phyloP scores from a whole-genome alignment of 2,329 filamentous ascomycete species.

The Cercospora sp. region DNA sequence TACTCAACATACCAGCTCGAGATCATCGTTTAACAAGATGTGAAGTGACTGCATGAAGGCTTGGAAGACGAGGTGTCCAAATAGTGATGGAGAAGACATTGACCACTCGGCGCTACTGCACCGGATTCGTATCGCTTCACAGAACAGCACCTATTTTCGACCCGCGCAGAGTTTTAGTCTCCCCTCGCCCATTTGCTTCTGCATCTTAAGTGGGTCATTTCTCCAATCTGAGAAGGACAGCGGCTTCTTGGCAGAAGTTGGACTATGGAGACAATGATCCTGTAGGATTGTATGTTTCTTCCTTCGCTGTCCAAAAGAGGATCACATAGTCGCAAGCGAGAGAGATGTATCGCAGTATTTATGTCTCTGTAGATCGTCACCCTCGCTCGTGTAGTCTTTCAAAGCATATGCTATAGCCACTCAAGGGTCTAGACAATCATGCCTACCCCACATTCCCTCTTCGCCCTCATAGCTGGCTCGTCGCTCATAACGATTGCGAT shows the following conservation, averaged over 20 bases:
- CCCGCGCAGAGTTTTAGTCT: background rate
- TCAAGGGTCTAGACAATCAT: background rate
- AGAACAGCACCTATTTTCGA: background rate
- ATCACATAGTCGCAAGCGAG: background rate
- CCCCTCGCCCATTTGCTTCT: background rate
- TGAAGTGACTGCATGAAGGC: background rate
- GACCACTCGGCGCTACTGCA: background rate
- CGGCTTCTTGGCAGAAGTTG: background rate
- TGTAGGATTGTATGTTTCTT: conserved; percentile 2
- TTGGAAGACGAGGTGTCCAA: background rate
- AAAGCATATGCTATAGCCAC: background rate
- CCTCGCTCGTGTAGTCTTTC: background rate
- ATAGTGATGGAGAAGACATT: background rate
- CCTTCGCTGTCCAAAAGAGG: background rate
- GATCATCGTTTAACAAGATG: background rate
- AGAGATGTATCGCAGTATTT: background rate
- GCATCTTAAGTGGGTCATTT: background rate
- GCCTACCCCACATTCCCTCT: background rate
- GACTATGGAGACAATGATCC: background rate
- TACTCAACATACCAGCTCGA: background rate
- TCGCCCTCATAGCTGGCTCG: background rate
- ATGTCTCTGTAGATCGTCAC: background rate
- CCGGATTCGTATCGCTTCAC: background rate
- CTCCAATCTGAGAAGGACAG: background rate
- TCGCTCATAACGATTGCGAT: background rate